A percentile compares a stretch with the other conserved stretches of the same genome.
These are phyloP conservation scores for Juncus inflexus DNA, from an alignment of 176 grass and related monocot genomes.

Conservation along the genomic window DNA sequence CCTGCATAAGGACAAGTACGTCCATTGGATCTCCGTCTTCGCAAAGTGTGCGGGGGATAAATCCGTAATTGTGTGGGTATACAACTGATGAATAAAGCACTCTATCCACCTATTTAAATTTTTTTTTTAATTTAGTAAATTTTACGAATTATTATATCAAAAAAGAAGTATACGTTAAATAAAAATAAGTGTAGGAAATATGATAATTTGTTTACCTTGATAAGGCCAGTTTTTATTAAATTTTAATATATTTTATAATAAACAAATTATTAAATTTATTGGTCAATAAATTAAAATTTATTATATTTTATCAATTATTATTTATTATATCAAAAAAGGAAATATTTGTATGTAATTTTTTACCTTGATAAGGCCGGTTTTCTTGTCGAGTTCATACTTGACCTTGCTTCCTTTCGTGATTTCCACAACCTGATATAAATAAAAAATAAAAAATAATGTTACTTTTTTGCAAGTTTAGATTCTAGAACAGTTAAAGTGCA, in stretches of 20 bases:
- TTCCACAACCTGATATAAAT: slow-evolving; percentile 34
- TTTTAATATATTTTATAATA: too few species aligned
- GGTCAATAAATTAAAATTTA: too few species aligned
- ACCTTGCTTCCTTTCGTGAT: slow-evolving; percentile 47
- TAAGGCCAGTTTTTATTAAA: not conserved
- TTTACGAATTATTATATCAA: not conserved
- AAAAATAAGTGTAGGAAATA: not conserved
- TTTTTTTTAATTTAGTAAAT: too few species aligned
- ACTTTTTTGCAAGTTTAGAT: not conserved
- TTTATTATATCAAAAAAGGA: too few species aligned
- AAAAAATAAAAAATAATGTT: not conserved
- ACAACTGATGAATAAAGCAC: slow-evolving; percentile 40
- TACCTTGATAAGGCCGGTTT: slow-evolving; percentile 44
- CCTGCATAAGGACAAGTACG: slow-evolving; percentile 49
- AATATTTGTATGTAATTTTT: too few species aligned
- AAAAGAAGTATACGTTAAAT: not conserved
- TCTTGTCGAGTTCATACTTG: slow-evolving; percentile 55
- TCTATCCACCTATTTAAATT: slow-evolving; percentile 41
- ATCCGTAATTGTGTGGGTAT: not conserved
- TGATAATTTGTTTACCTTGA: too few species aligned
- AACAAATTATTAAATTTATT: too few species aligned
- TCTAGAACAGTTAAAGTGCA: not conserved
- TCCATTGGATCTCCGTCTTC: slow-evolving; percentile 49
- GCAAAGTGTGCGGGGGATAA: slow-evolving; percentile 44
- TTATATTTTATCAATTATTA: too few species aligned